Evolutionary conservation across 352 stramenopile species (phyloP), one percentile per base, ranked within the genome.

Genomic region (Phytophthora lateralis): DNA sequence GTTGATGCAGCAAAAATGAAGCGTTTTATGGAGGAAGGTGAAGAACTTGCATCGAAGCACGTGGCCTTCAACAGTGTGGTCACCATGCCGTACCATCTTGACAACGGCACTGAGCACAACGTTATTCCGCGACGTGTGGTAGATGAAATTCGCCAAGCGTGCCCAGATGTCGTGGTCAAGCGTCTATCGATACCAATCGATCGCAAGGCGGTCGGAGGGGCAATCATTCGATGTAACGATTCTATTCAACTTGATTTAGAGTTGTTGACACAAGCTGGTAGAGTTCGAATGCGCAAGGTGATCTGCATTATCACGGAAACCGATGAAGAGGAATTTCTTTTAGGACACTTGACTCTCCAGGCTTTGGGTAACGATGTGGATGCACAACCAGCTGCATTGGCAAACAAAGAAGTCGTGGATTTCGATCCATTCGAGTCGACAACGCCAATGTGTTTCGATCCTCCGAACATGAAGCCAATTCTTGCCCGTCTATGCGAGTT

Each of bases 251-350:
- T 47, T 14, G 41, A 47, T 32, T 15, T 24, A 4, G n/a, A 43
- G n/a, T 11, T 43, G 37, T 4, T 47, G 4, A 47, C 41, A 9
- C 20, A 3, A 6, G 41, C 41, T 8, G 41, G 41, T 5, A 30
- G 4, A 14, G 41, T 47, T 47, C 41, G 41, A 3, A 5, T 47
- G 14, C 41, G 41, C 6, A 32, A 32, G 4, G 41, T 47, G 20
- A 55, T 15, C 5, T 55, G 34, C n/a, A 45, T 55, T 20, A 55
- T 45, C 7, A 55, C 48, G 48, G 48, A 55, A 14, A 55, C 48
- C 6, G 34, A 55, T 24, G 48, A 55, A 30, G 20, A 42, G 15
- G 21, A 46, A 24, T 55, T 42, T 42, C 15, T 32, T 30, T 7
- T 47, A 5, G 18, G 41, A 15, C 9, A 18, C 1, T 18, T 30